A percentile compares a stretch with the other conserved stretches of the same genome.
These are phyloP conservation scores for Penicillium griseofulvum DNA, from an alignment of 2,329 filamentous ascomycete genomes.

Conservation along the genomic window DNA sequence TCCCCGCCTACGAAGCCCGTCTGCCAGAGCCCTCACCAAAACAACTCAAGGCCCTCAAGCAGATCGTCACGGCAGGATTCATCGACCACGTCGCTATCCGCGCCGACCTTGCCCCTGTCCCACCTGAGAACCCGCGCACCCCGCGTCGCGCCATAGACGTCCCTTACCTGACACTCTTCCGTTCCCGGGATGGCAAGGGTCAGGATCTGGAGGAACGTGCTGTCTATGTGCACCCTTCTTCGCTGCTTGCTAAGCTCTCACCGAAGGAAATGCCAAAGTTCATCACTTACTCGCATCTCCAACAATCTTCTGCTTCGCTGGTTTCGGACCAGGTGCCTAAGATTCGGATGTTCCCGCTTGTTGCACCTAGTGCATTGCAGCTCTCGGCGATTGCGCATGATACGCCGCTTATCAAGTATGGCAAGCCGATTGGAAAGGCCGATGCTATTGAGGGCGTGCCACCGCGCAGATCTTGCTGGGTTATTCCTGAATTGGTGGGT, in stretches of 20 bases:
- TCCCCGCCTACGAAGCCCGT: slow-evolving; percentile 44
- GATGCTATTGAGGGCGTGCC: slow-evolving; percentile 48
- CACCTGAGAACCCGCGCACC: slow-evolving; percentile 64
- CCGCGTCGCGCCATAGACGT: slow-evolving; percentile 87
- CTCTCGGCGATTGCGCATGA: slow-evolving; percentile 76
- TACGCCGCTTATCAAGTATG: slow-evolving; percentile 78
- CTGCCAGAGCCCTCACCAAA: slow-evolving; percentile 63
- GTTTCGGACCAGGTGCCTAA: slow-evolving; percentile 61
- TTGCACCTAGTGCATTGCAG: slow-evolving; percentile 71
- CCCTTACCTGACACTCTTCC: slow-evolving; percentile 81
- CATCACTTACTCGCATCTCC: slow-evolving; percentile 82
- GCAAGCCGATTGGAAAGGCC: slow-evolving; percentile 88
- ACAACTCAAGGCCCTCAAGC: slow-evolving; percentile 76
- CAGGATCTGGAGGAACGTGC: slow-evolving; percentile 58
- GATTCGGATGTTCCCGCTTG: slow-evolving; percentile 85
- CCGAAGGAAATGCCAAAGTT: slow-evolving; percentile 78
- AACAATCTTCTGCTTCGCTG: slow-evolving; percentile 59
- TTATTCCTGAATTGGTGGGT: slow-evolving; percentile 75
- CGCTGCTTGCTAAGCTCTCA: slow-evolving; percentile 69
- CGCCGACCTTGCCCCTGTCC: slow-evolving; percentile 75
- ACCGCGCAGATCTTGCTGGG: slow-evolving; percentile 71
- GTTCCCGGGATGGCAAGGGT: slow-evolving; percentile 52
- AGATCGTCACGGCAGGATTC: slow-evolving; percentile 89
- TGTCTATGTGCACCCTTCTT: slow-evolving; percentile 86
- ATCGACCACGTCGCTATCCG: slow-evolving; percentile 93